phyloP scores from a whole-genome alignment of 1,139 yeast species.

The Candida albicans region DNA sequence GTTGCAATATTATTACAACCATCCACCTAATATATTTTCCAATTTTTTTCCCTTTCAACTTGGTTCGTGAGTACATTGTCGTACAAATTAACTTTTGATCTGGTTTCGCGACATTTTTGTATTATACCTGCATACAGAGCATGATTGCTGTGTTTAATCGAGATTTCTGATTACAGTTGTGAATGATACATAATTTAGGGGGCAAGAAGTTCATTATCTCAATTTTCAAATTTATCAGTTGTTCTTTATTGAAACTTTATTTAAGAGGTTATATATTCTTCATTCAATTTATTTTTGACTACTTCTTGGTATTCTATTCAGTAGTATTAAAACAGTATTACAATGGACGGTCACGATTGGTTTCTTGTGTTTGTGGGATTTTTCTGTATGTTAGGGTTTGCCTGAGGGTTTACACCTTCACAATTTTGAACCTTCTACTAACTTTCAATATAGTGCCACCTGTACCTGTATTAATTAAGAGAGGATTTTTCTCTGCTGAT shows the following conservation, averaged over 20 bases:
- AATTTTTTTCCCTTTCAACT: too few species aligned
- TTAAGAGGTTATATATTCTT: not conserved
- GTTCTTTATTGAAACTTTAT: too few species aligned
- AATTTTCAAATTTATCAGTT: not conserved
- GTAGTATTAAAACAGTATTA: not conserved
- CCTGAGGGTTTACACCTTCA: too few species aligned
- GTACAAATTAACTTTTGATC: not conserved
- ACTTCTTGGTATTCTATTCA: not conserved
- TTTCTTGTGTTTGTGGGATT: constrained; percentile 76
- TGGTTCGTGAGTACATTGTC: too few species aligned
- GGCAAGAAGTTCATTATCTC: not conserved
- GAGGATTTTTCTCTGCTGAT: constrained; percentile 73
- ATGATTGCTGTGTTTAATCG: not conserved
- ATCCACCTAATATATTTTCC: not conserved
- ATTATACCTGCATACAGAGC: not conserved
- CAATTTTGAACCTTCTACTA: constrained; percentile 4
- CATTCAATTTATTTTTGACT: not conserved
- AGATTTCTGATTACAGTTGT: too few species aligned
- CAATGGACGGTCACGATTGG: constrained; percentile 75
- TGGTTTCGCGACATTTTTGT: not conserved
- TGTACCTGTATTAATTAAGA: constrained; percentile 73
- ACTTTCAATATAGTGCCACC: constrained; percentile 58
- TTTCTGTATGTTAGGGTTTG: constrained; percentile 32
- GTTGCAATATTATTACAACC: not conserved
- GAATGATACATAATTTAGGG: not conserved